Base-by-base conservation (phyloP, 2,329 filamentous ascomycete species). In the Ophiostoma sp. region DNA sequence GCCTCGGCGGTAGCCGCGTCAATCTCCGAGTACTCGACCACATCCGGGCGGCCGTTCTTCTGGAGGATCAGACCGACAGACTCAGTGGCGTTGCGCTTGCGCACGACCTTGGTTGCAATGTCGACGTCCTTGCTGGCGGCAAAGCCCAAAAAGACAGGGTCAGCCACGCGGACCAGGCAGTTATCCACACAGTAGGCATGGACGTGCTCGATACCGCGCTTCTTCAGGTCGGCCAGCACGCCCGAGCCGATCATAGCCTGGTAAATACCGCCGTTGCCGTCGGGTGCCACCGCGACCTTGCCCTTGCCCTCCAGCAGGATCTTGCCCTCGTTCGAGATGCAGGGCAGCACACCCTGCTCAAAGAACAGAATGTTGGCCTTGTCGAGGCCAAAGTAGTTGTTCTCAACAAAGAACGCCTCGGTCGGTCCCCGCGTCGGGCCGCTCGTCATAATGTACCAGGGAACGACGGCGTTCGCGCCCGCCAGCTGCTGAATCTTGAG, bases 361-460 rank as follows among this genome's bases (percentile, higher is more conserved):
- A 99, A 99, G 82, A 98, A 93, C 77, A 92, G 84, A 75, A 99
- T 92, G 80, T 99, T 96, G 81, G 92, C 90, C 83, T 93, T 89
- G 77, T 91, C 87, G 74, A 99, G 85, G 6, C 96, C 96, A 82
- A 99, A 99, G 86, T 94, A 98, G 73, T 89, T 89, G 86, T 98
- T 88, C 83, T 97, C 87, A 81, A 92, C 85, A 83, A 99, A 98
- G 86, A 96, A 99, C 75, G 92, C 87, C 86, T 97, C 93, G n/a
- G 96, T 99, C 55, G 95, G 93, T 75, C 90, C 90, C 77, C 95
- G 90, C 8, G 96, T 99, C 63, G 96, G 96, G 4, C 96, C 96
- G 79, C 94, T 97, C 79, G 96, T 99, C 96, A 99, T 99, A 83
- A 99, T 94, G 84, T 99, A 99, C 96, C 96, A 99, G 15, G 96